Base-by-base conservation (phyloP, 306 rosid species). In the Pyrus betulifolia region DNA sequence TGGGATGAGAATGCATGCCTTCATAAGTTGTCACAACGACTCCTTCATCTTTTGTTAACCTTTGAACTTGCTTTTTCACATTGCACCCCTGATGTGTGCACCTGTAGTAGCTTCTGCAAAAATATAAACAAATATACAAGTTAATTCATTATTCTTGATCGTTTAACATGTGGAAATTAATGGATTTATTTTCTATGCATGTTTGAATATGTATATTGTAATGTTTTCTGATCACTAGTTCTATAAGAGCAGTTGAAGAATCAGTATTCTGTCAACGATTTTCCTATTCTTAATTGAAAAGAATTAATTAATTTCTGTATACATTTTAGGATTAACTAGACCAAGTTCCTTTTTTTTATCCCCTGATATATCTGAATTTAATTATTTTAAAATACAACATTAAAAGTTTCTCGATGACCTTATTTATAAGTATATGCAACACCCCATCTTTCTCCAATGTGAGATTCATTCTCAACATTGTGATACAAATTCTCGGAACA, bases 61-160 rank as follows among this genome's bases (percentile, higher is more conserved):
- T 79, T 69, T 86, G 89, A 44, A 86, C 87, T 75, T 86, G 89
- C 80, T 84, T 86, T 38, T 86, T 86, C 73, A 86, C 89, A 57
- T 73, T 81, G 81, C 89, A 86, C 2, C 87, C 87, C 69, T 86
- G 84, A 69, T 84, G 66, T 51, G 89, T 86, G 78, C 89, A 86
- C 52, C 89, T 72, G 70, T 86, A 86, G 85, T 86, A 86, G 74
- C 87, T 86, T 73, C 89, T 86, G 76, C 40, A 81, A 0, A 6
- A 8, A 27, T 49, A 49, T 38, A 51, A 21, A 65, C 51, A 27
- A 82, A 5, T 25, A 9, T 18, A 30, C 78, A 30, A 21, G 57
- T 69, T 28, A 55, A 59, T 40, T 52, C 17, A 30, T 58, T 1
- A 44, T 19, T 49, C 40, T 35, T 35, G 40, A 35, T 35, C 2